Percentiles rank a stretch among this genome's conserved stretches.
Conservation (phyloP, 169 alveolate genomes). For the Neospora caninum region DNA sequence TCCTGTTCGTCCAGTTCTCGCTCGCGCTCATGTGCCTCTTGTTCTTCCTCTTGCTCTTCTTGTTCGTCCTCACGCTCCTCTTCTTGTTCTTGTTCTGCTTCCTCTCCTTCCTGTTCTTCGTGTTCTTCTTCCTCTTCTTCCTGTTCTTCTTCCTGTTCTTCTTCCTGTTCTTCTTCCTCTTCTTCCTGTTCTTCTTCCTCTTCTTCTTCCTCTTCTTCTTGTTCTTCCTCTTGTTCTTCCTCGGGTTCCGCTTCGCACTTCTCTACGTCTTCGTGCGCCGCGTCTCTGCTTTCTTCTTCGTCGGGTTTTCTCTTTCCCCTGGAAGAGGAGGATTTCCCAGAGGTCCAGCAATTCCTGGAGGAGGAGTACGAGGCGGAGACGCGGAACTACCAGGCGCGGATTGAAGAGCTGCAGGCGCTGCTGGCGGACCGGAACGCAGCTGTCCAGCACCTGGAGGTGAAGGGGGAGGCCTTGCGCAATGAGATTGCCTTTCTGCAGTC, state of each 20-base stretch:
- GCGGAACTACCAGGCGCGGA: background rate
- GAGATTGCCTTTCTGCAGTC: conserved; percentile 26
- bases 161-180: background rate
- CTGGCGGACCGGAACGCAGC: background rate
- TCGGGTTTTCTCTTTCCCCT: background rate
- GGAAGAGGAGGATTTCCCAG: background rate
- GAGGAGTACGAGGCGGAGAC: conserved; percentile 4
- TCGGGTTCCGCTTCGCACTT: background rate
- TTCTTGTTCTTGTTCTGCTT: background rate
- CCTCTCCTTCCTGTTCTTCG: background rate
- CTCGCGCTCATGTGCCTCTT: background rate
- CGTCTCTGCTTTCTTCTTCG: background rate
- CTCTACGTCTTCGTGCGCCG: background rate
- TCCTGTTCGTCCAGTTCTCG: background rate
- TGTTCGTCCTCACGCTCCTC: background rate
- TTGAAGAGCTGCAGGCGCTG: background rate
- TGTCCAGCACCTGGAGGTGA: background rate
- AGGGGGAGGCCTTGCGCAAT: conserved; percentile 37
- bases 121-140: conserved; percentile 11
- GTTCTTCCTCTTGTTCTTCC: background rate
- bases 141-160: background rate
- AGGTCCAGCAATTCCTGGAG: background rate
- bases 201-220: background rate
- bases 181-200: conserved; percentile 12
- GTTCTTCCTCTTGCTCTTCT: background rate